Evolutionary conservation across 2,329 filamentous ascomycete genomes (phyloP), one percentile per base, ranked within the genome.

Genomic region (Cercospora sp.): DNA sequence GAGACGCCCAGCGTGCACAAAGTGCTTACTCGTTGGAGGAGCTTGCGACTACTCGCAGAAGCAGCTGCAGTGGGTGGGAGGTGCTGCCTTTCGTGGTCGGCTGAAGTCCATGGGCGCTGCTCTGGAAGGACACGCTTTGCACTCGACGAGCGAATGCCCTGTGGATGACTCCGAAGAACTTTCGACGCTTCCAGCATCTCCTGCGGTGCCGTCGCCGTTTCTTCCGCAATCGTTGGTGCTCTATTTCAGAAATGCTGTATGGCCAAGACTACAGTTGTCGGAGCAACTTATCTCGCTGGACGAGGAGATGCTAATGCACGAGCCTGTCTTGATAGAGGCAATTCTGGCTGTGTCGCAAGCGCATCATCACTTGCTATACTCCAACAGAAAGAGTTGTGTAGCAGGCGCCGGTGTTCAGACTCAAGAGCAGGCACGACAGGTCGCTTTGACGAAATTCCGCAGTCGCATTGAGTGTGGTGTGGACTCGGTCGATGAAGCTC

Each of bases 31-130:
- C 33, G 42, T n/a, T 16, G 60, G 16, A 28, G 26, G 23, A 18
- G 31, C 45, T 9, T 67, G 65, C 42, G 65, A 64, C 9, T 67
- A 67, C 45, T 33, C 60, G 16, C 20, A 55, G 30, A 58, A 33
- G 13, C 53, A 57, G 48, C 31, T 67, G 13, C 60, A 67, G 33
- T 67, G 65, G 65, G 65, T 67, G 13, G 65, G 65, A 26, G 65
- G 60, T 2, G 31, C 61, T 33, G 65, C 65, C 23, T 45, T 31
- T 31, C 65, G 65, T 9, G 65, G 65, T 16, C 65, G 60, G 9
- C 30, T 60, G 26, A 61, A 48, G 16, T 13, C 26, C n/a, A 62
- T 55, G 3, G 33, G 58, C 16, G 36, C 20, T 33, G 3, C 9
- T 51, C 10, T 40, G 12, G 26, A 58, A 20, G 53, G 20, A 28